phyloP scores from a whole-genome alignment of 1,139 yeast genomes.

The Suhomyces terraborum region DNA sequence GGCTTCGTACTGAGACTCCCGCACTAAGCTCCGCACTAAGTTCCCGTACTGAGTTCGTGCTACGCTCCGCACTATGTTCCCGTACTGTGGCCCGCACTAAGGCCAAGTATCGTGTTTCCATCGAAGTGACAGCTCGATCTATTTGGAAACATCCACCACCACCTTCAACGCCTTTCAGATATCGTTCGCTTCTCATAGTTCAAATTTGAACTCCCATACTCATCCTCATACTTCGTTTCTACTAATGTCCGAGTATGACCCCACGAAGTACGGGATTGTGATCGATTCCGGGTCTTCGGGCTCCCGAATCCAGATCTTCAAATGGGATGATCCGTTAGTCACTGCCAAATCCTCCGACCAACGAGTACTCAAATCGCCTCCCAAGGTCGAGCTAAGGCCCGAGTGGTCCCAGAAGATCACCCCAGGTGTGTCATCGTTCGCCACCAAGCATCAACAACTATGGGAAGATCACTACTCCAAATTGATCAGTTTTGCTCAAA shows the following conservation, averaged over 20 bases:
- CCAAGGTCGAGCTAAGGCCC: slow-evolving; percentile 58
- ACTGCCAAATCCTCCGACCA: slow-evolving; percentile 26
- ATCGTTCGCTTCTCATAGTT: too few species aligned
- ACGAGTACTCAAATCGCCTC: slow-evolving; percentile 51
- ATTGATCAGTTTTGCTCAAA: slow-evolving; percentile 58
- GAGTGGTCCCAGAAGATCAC: slow-evolving; percentile 62
- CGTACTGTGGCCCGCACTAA: too few species aligned
- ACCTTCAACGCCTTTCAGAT: not conserved
- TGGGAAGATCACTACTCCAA: slow-evolving; percentile 63
- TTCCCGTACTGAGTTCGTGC: too few species aligned
- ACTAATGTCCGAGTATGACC: slow-evolving; percentile 1
- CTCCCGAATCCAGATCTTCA: slow-evolving; percentile 68
- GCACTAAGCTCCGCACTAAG: too few species aligned
- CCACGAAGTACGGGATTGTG: slow-evolving; percentile 61
- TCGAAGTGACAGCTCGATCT: too few species aligned
- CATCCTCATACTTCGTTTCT: not conserved
- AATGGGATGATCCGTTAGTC: slow-evolving; percentile 56
- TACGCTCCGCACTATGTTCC: too few species aligned
- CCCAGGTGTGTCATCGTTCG: slow-evolving; percentile 69
- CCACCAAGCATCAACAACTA: slow-evolving; percentile 42
- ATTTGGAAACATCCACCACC: not conserved
- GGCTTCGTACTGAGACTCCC: too few species aligned
- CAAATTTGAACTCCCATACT: not conserved
- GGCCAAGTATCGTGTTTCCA: too few species aligned
- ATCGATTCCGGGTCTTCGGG: slow-evolving; percentile 86